These are phyloP conservation scores for Desmodesmus armatus DNA, from an alignment of 139 green algal species.

Conservation along the genomic window DNA sequence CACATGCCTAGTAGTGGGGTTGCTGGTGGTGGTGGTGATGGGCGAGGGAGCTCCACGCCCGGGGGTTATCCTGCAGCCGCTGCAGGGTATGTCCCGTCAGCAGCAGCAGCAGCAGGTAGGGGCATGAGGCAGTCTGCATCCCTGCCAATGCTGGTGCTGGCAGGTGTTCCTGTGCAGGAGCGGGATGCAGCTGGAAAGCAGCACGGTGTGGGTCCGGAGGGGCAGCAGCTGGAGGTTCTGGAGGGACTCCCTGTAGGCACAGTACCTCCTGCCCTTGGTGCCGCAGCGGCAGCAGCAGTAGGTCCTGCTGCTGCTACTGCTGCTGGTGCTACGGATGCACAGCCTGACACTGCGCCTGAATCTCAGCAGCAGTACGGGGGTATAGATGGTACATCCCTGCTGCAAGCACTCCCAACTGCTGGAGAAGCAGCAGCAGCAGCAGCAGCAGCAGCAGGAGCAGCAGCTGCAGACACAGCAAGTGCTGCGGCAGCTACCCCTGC, in stretches of 20 bases:
- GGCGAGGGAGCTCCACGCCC: too few relatives aligned
- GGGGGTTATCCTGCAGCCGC: too few relatives aligned
- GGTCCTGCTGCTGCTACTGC: not conserved
- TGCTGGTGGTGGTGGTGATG: too few relatives aligned
- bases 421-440: not conserved
- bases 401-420: conserved; percentile 4
- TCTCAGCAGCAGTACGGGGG: conserved; percentile 18
- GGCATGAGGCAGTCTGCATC: not conserved
- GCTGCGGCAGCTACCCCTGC: not conserved
- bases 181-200: not conserved
- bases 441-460: not conserved
- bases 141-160: not conserved
- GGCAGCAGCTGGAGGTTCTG: conserved; percentile 4
- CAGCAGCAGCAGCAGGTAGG: not conserved
- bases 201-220: not conserved
- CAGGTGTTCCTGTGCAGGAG: not conserved
- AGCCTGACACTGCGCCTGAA: not conserved
- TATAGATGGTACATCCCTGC: too few relatives aligned
- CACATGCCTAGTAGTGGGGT: too few relatives aligned
- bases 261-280: not conserved
- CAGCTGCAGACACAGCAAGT: not conserved
- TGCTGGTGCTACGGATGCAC: not conserved
- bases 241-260: too few relatives aligned
- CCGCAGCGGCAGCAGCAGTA: not conserved
- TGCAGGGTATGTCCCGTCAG: too few relatives aligned